Percentiles rank a stretch among this genome's conserved stretches.
Evolutionary conservation across 495 filamentous ascomycete species (phyloP).

Genomic region (Aspergillus sparsus): DNA sequence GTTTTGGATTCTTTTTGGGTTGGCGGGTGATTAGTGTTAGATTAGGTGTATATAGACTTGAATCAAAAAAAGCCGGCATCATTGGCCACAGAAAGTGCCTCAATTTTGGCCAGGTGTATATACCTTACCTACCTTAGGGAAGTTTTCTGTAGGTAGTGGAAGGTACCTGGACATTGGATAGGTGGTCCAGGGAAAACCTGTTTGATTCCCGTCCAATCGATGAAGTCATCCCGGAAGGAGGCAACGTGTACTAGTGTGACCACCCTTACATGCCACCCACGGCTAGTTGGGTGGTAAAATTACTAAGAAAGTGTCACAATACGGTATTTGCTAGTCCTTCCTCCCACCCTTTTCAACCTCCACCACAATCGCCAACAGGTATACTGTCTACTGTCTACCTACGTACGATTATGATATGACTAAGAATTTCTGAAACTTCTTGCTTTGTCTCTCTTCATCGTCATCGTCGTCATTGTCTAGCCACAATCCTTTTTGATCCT

Average conservation of each 20-base stretch:
- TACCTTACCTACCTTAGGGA: too few relatives aligned
- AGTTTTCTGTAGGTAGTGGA: too few relatives aligned
- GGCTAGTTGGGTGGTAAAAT: conserved; percentile 13
- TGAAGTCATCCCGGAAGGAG: conserved; percentile 28
- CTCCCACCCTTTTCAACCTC: background rate
- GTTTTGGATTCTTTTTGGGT: background rate
- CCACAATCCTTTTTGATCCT: conserved; percentile 2
- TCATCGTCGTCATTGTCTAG: background rate
- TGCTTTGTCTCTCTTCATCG: conserved; percentile 12
- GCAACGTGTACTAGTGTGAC: conserved; percentile 8
- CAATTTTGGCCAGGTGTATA: too few relatives aligned
- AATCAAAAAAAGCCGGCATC: background rate
- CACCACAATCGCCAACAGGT: background rate
- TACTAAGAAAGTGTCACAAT: conserved; percentile 15
- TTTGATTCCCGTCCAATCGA: conserved; percentile 10
- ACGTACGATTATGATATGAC: too few relatives aligned
- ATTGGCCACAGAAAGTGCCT: too few relatives aligned
- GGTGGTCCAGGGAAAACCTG: background rate
- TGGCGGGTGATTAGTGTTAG: background rate
- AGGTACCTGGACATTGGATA: too few relatives aligned
- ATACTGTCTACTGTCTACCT: too few relatives aligned
- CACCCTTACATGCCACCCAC: conserved; percentile 1
- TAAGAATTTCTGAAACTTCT: too few relatives aligned
- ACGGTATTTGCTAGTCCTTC: conserved; percentile 5
- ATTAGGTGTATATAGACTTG: conserved; percentile 3